Evolutionary conservation across 345 rosid genomes (phyloP), one percentile per base, ranked within the genome.

Genomic region (Sisymbrium altissimum): DNA sequence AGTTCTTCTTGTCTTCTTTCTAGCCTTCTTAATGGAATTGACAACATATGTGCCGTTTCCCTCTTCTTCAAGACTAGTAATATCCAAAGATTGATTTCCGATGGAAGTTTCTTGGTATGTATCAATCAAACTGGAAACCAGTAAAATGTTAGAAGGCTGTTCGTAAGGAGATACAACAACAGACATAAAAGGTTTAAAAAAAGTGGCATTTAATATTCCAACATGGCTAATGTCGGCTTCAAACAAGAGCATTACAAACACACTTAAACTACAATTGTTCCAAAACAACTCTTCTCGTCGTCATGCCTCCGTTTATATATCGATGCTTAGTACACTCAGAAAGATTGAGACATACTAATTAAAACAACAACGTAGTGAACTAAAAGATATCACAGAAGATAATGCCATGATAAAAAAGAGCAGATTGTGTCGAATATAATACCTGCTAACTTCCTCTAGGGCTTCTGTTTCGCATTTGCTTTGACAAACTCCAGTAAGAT

Each of bases 1-100:
- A 52, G 23, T 60, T 82, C 79, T 82, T 74, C 84, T 86, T 25
- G 82, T 81, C 82, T 81, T 86, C 80, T 68, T 89, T 76, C 87
- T 89, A 63, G 52, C 35, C 72, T 82, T 84, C 52, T 2, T 78
- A 41, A 25, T 15, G 17, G 74, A 55, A 66, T 70, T 54, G 41
- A 63, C 80, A 14, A 25, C 77, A 63, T 39, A 77, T 48, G 65
- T 41, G 55, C 71, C 60, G 6, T 58, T 52, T 73, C 75, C 66
- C 73, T 83, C 84, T 38, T 40, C 66, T 23, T 57, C 78, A 73
- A 67, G 71, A 45, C 56, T 71, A 66, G 52, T 35, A 53, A 8
- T 45, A 64, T 82, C 81, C 29, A 71, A 55, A 73, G 35, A n/a
- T 27, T 55, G 75, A 65, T 59, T 70, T 76, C 58, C 78, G 29